Percentiles rank a stretch among this genome's conserved stretches.
Evolutionary conservation across 495 filamentous ascomycete genomes (phyloP).

Genomic region (Elasticomyces elasticus): DNA sequence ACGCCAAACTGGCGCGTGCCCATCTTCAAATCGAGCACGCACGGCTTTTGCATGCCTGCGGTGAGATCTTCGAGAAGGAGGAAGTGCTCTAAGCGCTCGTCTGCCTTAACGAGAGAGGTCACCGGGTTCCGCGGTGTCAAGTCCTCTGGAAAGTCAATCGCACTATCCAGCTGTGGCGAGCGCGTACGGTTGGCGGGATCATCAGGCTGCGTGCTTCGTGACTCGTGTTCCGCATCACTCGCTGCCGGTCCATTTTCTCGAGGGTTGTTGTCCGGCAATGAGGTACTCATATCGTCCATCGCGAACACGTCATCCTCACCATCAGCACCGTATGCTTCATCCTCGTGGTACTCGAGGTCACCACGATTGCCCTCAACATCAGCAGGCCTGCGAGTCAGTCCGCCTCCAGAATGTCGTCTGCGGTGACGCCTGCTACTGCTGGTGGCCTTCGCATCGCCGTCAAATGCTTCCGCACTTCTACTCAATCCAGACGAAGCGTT

Average conservation of each 20-base stretch:
- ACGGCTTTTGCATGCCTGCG: slow-evolving; percentile 89
- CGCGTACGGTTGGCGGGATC: background rate
- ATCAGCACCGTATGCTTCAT: slow-evolving; percentile 75
- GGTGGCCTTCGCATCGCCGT: background rate
- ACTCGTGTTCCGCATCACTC: background rate
- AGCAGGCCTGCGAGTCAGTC: slow-evolving; percentile 56
- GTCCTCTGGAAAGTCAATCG: slow-evolving; percentile 1
- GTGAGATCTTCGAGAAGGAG: slow-evolving; percentile 93
- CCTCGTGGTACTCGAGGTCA: slow-evolving; percentile 74
- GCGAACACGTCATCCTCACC: slow-evolving; percentile 63
- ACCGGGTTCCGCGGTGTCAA: slow-evolving; percentile 59
- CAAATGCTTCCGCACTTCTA: slow-evolving; percentile 14
- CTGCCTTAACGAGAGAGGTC: slow-evolving; percentile 59
- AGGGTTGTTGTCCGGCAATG: background rate
- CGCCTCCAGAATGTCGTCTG: slow-evolving; percentile 70
- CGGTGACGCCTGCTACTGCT: slow-evolving; percentile 21
- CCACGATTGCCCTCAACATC: slow-evolving; percentile 53
- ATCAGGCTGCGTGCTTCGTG: background rate
- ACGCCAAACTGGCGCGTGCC: slow-evolving; percentile 96
- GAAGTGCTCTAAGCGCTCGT: slow-evolving; percentile 80
- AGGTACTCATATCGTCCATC: slow-evolving; percentile 52
- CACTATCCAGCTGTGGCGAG: background rate
- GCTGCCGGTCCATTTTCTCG: background rate
- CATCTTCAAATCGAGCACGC: slow-evolving; percentile 97
- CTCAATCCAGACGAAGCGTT: slow-evolving; percentile 7